Evolutionary conservation across 1,139 yeast species (phyloP), one percentile per base, ranked within the genome.

Genomic region (Hansenula sp.): DNA sequence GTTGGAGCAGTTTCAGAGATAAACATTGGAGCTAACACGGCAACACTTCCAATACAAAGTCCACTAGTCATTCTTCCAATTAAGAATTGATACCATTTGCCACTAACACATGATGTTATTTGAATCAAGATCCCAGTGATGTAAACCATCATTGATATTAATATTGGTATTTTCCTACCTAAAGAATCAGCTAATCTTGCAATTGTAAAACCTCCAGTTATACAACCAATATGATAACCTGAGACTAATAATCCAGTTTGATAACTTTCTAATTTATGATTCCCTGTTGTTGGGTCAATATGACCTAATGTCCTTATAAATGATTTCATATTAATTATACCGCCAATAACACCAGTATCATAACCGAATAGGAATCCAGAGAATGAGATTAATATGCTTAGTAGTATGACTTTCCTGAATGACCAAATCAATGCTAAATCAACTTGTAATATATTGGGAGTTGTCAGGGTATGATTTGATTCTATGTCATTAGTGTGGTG

Each of bases 1-100:
- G 72, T 77, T 43, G 88, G 88, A 18, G 88, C 73, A 46, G 80
- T 71, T 62, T 82, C 89, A 37, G 82, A 69, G 60, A 79, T 79
- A 61, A 79, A 79, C 65, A 81, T 66, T 34, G 86, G 84, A 37
- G 74, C 73, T 37, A 79, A 63, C 22, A 81, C 82, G 12, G 86
- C 71, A 34, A 79, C 72, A 35, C 71, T 71, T 47, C 89, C 89
- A 41, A 82, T 81, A 53, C 82, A 83, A 44, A 78, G 56, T 36
- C 82, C 82, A 42, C 73, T 71, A 48, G 75, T 60, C 38, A 70
- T 62, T 68, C 82, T 55, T 51, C 72, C 66, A 65, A 73, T 46
- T 64, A 75, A 51, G 46, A 61, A 53, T 44, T 68, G 72, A 46
- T 60, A 60, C 75, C 74, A 67, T 32, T 52, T 50, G 14, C 43